Conservation (phyloP, 228 moss, liverwort and hornwort species). For the Sphagnum fallax region DNA sequence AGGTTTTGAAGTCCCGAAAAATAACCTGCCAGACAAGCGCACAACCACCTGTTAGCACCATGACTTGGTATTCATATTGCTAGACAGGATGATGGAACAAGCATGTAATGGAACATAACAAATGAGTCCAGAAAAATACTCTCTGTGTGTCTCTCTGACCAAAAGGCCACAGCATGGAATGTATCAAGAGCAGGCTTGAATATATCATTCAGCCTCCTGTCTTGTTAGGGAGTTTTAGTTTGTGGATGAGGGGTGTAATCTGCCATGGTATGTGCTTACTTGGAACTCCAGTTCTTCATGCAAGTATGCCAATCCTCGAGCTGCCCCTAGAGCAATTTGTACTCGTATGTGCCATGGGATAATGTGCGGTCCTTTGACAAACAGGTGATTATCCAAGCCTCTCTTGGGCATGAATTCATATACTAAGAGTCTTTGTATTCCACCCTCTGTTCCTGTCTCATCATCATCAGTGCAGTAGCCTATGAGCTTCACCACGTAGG, state of each 20-base stretch:
- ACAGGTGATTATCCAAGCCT: conserved; percentile 62
- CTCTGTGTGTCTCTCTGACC: neutral
- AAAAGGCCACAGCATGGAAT: neutral
- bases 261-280: conserved; percentile 17
- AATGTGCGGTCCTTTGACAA: conserved; percentile 24
- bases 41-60: neutral
- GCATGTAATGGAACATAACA: too few relatives aligned
- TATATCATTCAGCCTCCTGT: neutral
- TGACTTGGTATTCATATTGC: neutral
- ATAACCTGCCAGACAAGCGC: conserved; percentile 41
- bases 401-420: conserved; percentile 83
- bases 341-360: conserved; percentile 70
- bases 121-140: neutral
- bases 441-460: conserved; percentile 33
- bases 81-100: too few relatives aligned
- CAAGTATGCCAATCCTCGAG: conserved; percentile 79
- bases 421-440: conserved; percentile 68
- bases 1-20: conserved; percentile 75
- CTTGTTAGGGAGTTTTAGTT: neutral
- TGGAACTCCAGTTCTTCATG: conserved; percentile 84
- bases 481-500: conserved; percentile 72
- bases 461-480: conserved; percentile 81
- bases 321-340: conserved; percentile 69
- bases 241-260: too few relatives aligned
- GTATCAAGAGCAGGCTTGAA: neutral